Percentiles rank a stretch among this genome's conserved stretches.
Conservation (phyloP, 2,329 filamentous ascomycete species). For the Cadophora sp. region DNA sequence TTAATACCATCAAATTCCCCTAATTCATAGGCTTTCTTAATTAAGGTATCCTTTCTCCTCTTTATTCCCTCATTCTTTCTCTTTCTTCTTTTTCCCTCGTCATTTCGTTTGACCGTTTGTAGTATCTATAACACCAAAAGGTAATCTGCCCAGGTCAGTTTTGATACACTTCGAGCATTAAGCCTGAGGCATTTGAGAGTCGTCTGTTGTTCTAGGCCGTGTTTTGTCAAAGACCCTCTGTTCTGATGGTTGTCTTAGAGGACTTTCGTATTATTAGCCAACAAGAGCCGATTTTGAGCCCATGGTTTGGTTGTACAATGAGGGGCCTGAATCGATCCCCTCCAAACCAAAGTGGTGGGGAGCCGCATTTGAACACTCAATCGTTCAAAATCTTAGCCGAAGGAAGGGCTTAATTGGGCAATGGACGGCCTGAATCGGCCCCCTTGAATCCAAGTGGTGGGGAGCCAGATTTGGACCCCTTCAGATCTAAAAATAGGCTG, state of each 20-base stretch:
- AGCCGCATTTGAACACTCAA: slow-evolving; percentile 20
- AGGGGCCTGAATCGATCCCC: slow-evolving; percentile 15
- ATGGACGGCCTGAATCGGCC: slow-evolving; percentile 17
- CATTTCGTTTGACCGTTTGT: slow-evolving; percentile 19
- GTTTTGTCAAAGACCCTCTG: slow-evolving; percentile 9
- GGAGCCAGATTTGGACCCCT: too few species aligned
- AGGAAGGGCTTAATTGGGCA: slow-evolving; percentile 7
- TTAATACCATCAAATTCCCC: slow-evolving; percentile 29
- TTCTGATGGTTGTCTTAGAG: slow-evolving; percentile 12
- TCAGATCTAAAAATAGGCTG: slow-evolving; percentile 25
- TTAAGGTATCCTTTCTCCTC: slow-evolving; percentile 25
- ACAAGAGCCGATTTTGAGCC: slow-evolving; percentile 22
- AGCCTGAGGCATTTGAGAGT: slow-evolving; percentile 16
- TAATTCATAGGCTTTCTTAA: too few species aligned
- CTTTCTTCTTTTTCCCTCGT: slow-evolving; percentile 15
- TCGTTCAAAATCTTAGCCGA: slow-evolving; percentile 18
- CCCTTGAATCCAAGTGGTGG: slow-evolving; percentile 19
- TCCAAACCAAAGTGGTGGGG: slow-evolving; percentile 14
- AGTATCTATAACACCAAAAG: slow-evolving; percentile 13
- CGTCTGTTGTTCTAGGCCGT: slow-evolving; percentile 14
- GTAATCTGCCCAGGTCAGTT: not conserved
- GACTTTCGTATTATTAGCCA: slow-evolving; percentile 14
- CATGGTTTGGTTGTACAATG: slow-evolving; percentile 22
- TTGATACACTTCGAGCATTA: slow-evolving; percentile 10
- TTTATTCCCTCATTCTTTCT: slow-evolving; percentile 27